phyloP scores from a whole-genome alignment of 441 rosid species.

The Manihot esculenta region DNA sequence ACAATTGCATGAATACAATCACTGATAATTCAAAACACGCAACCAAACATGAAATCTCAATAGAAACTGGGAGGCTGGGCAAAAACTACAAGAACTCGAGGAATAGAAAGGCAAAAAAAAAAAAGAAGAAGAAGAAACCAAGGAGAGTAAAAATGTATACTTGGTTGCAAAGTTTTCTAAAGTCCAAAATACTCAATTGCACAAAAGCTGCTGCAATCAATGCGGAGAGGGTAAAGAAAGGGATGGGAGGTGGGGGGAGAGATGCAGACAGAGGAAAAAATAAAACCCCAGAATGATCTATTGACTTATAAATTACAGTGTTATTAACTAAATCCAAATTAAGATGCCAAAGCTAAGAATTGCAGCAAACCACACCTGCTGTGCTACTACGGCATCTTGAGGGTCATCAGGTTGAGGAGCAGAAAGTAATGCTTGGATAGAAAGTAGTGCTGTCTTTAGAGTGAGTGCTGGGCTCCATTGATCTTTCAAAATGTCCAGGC shows the following conservation, averaged over 20 bases:
- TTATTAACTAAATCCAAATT: background rate
- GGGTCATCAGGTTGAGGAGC: slow-evolving; percentile 96
- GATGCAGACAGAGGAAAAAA: background rate
- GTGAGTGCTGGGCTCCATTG: slow-evolving; percentile 99
- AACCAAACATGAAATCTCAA: background rate
- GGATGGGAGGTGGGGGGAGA: too few relatives aligned
- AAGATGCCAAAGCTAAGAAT: background rate
- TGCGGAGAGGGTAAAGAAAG: background rate
- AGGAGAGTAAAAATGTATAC: background rate
- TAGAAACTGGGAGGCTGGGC: slow-evolving; percentile 1
- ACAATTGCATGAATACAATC: background rate
- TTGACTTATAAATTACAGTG: background rate
- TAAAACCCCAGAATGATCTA: background rate
- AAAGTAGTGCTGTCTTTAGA: slow-evolving; percentile 92
- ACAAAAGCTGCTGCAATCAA: background rate
- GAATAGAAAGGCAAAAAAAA: background rate
- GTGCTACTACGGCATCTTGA: slow-evolving; percentile 98
- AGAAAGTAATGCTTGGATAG: slow-evolving; percentile 89
- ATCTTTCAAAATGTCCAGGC: slow-evolving; percentile 93
- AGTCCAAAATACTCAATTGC: background rate
- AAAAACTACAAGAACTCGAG: background rate
- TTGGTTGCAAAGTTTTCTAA: too few relatives aligned
- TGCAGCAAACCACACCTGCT: slow-evolving; percentile 56
- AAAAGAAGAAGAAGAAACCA: background rate
- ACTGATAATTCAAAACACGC: background rate